Evolutionary conservation across 805 yeast genomes (phyloP), one percentile per base, ranked within the genome.

Genomic region (Candida taoyuanica): DNA sequence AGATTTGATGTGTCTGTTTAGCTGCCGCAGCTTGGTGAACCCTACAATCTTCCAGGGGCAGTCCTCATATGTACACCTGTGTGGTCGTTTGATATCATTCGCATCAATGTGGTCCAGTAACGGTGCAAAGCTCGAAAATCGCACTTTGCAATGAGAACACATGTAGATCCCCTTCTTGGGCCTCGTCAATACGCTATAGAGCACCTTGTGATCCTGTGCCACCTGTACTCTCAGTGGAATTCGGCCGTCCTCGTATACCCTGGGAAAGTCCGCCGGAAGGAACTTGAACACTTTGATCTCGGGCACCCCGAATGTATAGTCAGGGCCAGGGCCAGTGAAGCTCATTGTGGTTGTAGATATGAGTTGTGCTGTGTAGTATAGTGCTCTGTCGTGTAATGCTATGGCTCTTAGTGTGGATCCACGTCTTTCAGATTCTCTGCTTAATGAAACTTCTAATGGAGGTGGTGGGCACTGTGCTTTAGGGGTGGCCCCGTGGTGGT

Each of bases 21-120:
- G 48, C 47, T 65, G 70, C 39, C 63, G 51, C 15, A 54, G 46
- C 40, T 56, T 60, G 34, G 53, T 50, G 43, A 65, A 67, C 2
- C 73, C 73, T 18, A 68, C 62, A 12, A 60, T 46, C 20, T 57
- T 55, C 72, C 71, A 69, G 4, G 71, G 70, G 28, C 74, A 68
- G 7, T 46, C 50, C 6, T 43, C 36, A 14, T 54, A 46, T 2
- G 56, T 47, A 43, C 74, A 68, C 20, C 51, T 51, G 46, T 48
- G 60, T 3, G 63, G 59, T 13, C 72, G 55, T 15, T 49, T 47
- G 14, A 64, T 48, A 11, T 58, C 46, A 32, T 48, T 51, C 21
- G 47, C 48, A 29, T 63, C 67, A 33, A 63, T 59, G 45, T 68
- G 73, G 23, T 57, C 57, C 14, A 64, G 53, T 23, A 68, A 51